These are phyloP conservation scores for Hypoxylon cercidicola DNA, from an alignment of 495 filamentous ascomycete genomes.

Conservation along the genomic window DNA sequence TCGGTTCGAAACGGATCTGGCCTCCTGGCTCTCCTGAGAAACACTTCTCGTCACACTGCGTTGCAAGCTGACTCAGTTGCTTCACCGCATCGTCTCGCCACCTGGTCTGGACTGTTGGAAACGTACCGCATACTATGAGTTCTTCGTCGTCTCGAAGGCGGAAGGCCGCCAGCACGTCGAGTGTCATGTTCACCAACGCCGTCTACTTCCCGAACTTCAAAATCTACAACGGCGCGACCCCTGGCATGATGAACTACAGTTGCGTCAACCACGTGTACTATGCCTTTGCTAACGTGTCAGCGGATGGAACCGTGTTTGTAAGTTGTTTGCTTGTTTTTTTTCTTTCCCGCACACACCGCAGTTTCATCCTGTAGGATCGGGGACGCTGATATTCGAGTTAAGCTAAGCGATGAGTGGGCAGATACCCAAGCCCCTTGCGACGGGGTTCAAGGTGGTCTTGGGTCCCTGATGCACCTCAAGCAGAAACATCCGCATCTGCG, in stretches of 20 bases:
- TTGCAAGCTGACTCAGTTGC: slow-evolving; percentile 2
- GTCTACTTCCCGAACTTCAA: slow-evolving; percentile 93
- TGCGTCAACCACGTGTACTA: slow-evolving; percentile 84
- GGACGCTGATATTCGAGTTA: slow-evolving; percentile 39
- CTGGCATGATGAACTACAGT: slow-evolving; percentile 74
- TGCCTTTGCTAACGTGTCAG: slow-evolving; percentile 84
- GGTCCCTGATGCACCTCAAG: slow-evolving; percentile 80
- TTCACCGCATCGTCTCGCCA: slow-evolving; percentile 17
- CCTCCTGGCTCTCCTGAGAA: background rate
- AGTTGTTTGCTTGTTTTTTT: slow-evolving; percentile 40
- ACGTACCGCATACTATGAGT: slow-evolving; percentile 26
- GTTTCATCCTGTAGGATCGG: slow-evolving; percentile 23
- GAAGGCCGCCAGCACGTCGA: slow-evolving; percentile 50
- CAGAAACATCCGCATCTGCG: slow-evolving; percentile 78
- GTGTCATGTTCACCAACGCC: slow-evolving; percentile 73
- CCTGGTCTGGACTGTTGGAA: slow-evolving; percentile 15
- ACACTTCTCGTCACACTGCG: slow-evolving; percentile 4
- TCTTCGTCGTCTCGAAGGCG: slow-evolving; percentile 54
- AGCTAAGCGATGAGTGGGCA: slow-evolving; percentile 90
- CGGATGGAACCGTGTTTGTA: slow-evolving; percentile 86
- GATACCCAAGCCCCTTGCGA: slow-evolving; percentile 84
- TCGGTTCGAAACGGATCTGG: slow-evolving; percentile 23
- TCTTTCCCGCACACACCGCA: slow-evolving; percentile 10
- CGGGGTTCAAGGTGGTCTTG: slow-evolving; percentile 78
- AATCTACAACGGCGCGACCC: slow-evolving; percentile 80